phyloP scores from a whole-genome alignment of 495 filamentous ascomycete genomes.

The Recurvomyces mirabilis region DNA sequence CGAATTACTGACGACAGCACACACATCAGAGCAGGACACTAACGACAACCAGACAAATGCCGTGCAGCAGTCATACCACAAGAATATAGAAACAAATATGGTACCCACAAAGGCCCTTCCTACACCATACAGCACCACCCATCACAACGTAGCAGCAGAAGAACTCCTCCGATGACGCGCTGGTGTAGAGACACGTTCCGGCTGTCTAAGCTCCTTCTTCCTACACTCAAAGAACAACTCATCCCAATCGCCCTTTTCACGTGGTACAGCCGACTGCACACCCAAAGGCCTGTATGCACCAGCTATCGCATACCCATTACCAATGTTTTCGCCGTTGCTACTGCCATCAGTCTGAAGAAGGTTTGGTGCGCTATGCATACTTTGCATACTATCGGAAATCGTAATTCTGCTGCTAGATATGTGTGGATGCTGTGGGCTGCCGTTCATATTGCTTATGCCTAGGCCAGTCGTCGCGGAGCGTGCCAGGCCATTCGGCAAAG shows the following conservation, averaged over 20 bases:
- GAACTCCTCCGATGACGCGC: conserved; percentile 1
- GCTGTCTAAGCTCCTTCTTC: not conserved
- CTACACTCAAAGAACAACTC: conserved; percentile 8
- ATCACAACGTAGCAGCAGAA: conserved; percentile 5
- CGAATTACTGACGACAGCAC: too few species aligned
- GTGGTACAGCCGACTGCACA: conserved; percentile 6
- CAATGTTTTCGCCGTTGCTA: not conserved
- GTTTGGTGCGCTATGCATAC: too few species aligned
- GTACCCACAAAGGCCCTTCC: too few species aligned
- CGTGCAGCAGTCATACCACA: too few species aligned
- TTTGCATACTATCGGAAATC: too few species aligned
- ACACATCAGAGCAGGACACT: too few species aligned
- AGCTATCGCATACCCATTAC: not conserved
- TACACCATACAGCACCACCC: not conserved
- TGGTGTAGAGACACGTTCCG: not conserved
- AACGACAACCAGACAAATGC: too few species aligned
- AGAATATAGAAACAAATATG: too few species aligned
- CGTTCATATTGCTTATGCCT: conserved; percentile 1
- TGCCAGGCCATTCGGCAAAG: not conserved
- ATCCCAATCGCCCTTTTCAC: conserved; percentile 14
- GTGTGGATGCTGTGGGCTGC: not conserved
- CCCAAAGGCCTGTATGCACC: conserved; percentile 1
- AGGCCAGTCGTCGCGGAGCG: not conserved
- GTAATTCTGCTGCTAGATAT: not conserved
- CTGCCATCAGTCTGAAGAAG: too few species aligned